Percentiles rank a stretch among this genome's conserved stretches.
phyloP scores from a whole-genome alignment of 1,284 basidiomycete species.

The Bothia castanella region DNA sequence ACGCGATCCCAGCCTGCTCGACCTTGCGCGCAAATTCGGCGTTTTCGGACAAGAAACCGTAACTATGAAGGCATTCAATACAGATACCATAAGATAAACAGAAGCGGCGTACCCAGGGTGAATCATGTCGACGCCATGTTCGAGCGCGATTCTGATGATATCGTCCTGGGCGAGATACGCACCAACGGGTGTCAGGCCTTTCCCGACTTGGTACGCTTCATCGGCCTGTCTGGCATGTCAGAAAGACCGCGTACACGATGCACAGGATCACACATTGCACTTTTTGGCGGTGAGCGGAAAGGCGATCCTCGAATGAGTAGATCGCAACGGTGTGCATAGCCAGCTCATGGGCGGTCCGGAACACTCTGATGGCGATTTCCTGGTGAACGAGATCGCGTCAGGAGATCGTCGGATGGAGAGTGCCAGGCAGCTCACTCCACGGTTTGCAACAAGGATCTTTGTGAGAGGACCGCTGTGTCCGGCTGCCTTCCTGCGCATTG shows the following conservation, averaged over 20 bases:
- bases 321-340: constrained; percentile 99
- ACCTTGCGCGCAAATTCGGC: constrained; percentile 94
- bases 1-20: constrained; percentile 95
- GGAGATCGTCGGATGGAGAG: constrained; percentile 7
- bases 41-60: constrained; percentile 98
- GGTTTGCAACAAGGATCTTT: constrained; percentile 94
- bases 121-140: constrained; percentile 99
- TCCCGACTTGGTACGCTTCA: constrained; percentile 97
- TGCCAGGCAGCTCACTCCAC: constrained; percentile 62
- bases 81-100: constrained; percentile 2
- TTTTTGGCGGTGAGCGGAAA: constrained; percentile 98
- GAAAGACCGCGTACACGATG: background rate
- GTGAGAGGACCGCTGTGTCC: constrained; percentile 88
- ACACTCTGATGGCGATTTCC: constrained; percentile 99
- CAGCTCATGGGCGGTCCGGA: constrained; percentile 97
- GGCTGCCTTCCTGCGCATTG: constrained; percentile 87
- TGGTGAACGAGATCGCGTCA: constrained; percentile 31
- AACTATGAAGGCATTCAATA: constrained; percentile 46
- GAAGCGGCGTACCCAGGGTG: constrained; percentile 78
- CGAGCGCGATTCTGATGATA: constrained; percentile 91
- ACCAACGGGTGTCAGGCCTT: constrained; percentile 90
- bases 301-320: constrained; percentile 95
- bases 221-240: constrained; percentile 78
- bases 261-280: constrained; percentile 42
- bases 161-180: constrained; percentile 98